These are phyloP conservation scores for Mycena metata DNA, from an alignment of 768 basidiomycete species.

Conservation along the genomic window DNA sequence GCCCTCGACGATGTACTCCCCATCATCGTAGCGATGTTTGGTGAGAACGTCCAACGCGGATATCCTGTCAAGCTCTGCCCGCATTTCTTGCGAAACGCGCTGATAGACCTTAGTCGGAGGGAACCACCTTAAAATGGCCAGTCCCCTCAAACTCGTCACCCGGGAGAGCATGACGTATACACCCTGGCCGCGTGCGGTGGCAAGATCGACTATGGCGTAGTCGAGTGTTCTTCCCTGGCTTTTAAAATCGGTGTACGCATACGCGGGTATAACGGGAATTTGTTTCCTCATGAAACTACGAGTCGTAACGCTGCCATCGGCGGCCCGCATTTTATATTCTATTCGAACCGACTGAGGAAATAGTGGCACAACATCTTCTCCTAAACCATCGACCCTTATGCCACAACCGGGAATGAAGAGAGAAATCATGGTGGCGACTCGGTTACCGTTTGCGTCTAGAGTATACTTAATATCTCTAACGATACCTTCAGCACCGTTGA, in stretches of 20 bases:
- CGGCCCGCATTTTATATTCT: neutral
- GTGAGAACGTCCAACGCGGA: neutral
- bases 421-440: neutral
- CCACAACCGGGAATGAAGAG: neutral
- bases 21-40: too few relatives aligned
- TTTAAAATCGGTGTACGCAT: constrained; percentile 46
- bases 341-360: neutral
- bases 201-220: constrained; percentile 42
- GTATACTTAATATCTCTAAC: constrained; percentile 26
- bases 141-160: constrained; percentile 37
- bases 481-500: constrained; percentile 38
- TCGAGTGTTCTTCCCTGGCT: constrained; percentile 44
- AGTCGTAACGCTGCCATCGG: neutral
- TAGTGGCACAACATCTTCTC: neutral
- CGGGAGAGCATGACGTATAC: constrained; percentile 50
- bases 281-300: constrained; percentile 19
- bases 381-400: neutral
- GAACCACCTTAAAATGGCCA: constrained; percentile 43
- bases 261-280: constrained; percentile 44
- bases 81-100: constrained; percentile 33
- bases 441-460: neutral
- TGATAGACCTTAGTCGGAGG: constrained; percentile 35
- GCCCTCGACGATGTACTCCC: too few relatives aligned
- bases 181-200: constrained; percentile 35
- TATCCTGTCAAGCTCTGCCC: neutral